Evolutionary conservation across 176 grass and related monocot genomes (phyloP).

Genomic region (Triticum timopheevii): DNA sequence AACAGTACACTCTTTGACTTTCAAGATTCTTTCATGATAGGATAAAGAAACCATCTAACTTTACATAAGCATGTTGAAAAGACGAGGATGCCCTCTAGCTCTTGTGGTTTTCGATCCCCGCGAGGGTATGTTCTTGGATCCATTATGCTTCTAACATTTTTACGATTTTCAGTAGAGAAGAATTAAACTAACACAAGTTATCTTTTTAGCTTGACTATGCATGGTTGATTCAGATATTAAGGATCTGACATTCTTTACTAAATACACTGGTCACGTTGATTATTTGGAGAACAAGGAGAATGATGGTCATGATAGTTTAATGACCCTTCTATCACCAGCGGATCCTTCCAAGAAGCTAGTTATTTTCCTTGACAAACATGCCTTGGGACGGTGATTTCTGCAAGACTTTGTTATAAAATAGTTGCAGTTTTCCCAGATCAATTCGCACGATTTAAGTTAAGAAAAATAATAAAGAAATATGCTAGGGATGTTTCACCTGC

Average conservation of each 20-base stretch:
- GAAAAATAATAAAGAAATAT: too few relatives aligned
- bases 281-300: slow-evolving; percentile 50
- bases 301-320: slow-evolving; percentile 78
- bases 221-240: slow-evolving; percentile 66
- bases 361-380: slow-evolving; percentile 62
- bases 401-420: too few relatives aligned
- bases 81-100: slow-evolving; percentile 73
- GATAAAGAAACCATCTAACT: slow-evolving; percentile 69
- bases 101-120: slow-evolving; percentile 60
- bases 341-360: slow-evolving; percentile 57
- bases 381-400: too few relatives aligned
- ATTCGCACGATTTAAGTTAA: too few relatives aligned
- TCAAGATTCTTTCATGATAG: slow-evolving; percentile 64
- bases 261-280: slow-evolving; percentile 72
- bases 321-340: slow-evolving; percentile 65
- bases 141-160: slow-evolving; percentile 1
- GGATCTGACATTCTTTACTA: slow-evolving; percentile 70
- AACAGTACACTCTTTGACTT: slow-evolving; percentile 17
- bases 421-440: too few relatives aligned
- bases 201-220: slow-evolving; percentile 73
- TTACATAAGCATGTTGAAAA: slow-evolving; percentile 65
- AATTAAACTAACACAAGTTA: slow-evolving; percentile 3
- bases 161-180: neutral
- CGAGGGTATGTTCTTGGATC: slow-evolving; percentile 51
- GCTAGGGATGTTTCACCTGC: too few relatives aligned